Evolutionary conservation across 495 filamentous ascomycete genomes (phyloP).

Genomic region (Aspergillus wentii): DNA sequence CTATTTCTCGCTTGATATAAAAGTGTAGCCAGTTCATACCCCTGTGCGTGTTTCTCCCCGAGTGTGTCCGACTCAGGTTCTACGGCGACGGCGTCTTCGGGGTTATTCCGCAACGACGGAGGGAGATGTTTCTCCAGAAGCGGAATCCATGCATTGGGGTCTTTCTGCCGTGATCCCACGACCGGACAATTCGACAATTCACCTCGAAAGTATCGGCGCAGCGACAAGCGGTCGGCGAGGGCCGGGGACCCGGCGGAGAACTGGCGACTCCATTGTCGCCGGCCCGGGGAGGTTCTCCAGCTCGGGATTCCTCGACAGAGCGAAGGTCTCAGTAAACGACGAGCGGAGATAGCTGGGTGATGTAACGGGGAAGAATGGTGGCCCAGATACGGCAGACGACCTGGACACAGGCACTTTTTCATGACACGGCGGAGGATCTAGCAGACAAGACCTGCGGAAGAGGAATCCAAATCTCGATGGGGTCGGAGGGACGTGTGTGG

Average conservation of each 20-base stretch:
- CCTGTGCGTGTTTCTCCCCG: slow-evolving; percentile 12
- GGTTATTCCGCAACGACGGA: slow-evolving; percentile 21
- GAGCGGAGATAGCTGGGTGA: slow-evolving; percentile 4
- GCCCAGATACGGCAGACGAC: slow-evolving; percentile 32
- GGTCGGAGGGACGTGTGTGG: slow-evolving; percentile 22
- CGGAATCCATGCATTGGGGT: slow-evolving; percentile 34
- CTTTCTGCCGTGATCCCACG: slow-evolving; percentile 3
- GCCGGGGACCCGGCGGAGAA: slow-evolving; percentile 10
- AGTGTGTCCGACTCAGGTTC: slow-evolving; percentile 10
- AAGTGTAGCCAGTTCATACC: slow-evolving; percentile 18
- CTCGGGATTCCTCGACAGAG: slow-evolving; percentile 1
- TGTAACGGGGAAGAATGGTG: slow-evolving; percentile 16
- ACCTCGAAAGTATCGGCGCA: slow-evolving; percentile 1
- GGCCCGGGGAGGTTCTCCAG: slow-evolving; percentile 6
- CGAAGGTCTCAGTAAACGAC: neutral
- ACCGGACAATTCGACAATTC: slow-evolving; percentile 10
- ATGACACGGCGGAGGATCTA: slow-evolving; percentile 36
- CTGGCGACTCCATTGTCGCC: slow-evolving; percentile 19
- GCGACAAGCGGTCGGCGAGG: slow-evolving; percentile 4
- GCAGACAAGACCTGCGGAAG: slow-evolving; percentile 23
- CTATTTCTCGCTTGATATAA: slow-evolving; percentile 21
- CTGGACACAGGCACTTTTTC: slow-evolving; percentile 36
- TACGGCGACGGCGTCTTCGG: slow-evolving; percentile 4
- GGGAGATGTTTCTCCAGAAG: slow-evolving; percentile 41
- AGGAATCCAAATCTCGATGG: slow-evolving; percentile 32